Conservation (phyloP, 129 eudicot genomes). For the Flaveria linearis region DNA sequence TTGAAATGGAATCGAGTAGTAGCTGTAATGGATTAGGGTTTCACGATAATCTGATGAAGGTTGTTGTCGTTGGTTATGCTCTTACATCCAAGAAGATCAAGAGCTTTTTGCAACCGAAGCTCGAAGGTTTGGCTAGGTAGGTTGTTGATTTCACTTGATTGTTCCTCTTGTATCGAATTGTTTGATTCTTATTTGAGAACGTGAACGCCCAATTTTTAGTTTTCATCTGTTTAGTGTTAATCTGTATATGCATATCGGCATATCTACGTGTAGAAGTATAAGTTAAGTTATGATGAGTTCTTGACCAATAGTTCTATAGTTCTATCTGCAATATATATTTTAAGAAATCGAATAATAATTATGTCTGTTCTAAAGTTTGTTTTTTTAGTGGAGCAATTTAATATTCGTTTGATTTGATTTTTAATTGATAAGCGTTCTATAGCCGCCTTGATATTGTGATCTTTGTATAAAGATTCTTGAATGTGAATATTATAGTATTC, state of each 20-base stretch:
- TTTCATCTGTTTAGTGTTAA: too few species aligned
- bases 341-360: neutral
- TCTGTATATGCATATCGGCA: too few species aligned
- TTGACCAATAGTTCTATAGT: too few species aligned
- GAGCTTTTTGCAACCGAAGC: constrained; percentile 92
- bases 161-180: neutral
- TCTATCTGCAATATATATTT: too few species aligned
- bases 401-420: too few species aligned
- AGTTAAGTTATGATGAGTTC: too few species aligned
- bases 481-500: constrained; percentile 24
- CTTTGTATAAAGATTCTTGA: constrained; percentile 22
- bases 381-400: too few species aligned
- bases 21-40: constrained; percentile 42
- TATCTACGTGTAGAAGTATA: too few species aligned
- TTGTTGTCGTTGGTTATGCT: constrained; percentile 87
- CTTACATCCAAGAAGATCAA: constrained; percentile 85
- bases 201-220: too few species aligned
- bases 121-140: constrained; percentile 87
- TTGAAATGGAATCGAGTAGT: constrained; percentile 38
- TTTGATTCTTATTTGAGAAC: neutral
- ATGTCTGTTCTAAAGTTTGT: too few species aligned
- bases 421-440: too few species aligned
- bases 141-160: neutral
- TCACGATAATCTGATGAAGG: constrained; percentile 49
- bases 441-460: constrained; percentile 11